Evolutionary conservation across 495 filamentous ascomycete species (phyloP).

Genomic region (Trichoderma parareesei): DNA sequence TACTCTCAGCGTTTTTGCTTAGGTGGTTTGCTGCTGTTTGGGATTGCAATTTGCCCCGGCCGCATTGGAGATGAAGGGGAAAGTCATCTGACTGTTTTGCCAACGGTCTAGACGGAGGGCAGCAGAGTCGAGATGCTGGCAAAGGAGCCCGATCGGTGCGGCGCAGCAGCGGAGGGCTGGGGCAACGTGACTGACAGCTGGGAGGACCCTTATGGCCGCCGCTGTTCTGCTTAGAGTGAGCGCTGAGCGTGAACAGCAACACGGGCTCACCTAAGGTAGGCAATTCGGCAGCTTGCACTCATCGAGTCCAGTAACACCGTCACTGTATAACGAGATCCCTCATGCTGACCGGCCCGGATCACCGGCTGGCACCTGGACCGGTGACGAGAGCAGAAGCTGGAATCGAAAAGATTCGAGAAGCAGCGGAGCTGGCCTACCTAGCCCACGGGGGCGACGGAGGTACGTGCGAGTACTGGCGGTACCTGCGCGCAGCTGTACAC

Average conservation of each 20-base stretch:
- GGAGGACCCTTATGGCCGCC: too few relatives aligned
- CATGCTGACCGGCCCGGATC: neutral
- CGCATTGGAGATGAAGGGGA: neutral
- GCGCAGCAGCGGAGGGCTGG: conserved; percentile 3
- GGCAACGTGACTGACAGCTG: neutral
- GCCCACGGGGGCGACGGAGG: neutral
- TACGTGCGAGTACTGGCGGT: neutral
- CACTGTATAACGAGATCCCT: too few relatives aligned
- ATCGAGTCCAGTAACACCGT: too few relatives aligned
- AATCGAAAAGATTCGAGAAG: conserved; percentile 4
- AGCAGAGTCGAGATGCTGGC: neutral
- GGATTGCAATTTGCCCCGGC: neutral
- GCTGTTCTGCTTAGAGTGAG: too few relatives aligned
- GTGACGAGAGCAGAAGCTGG: neutral
- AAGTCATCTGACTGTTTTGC: neutral
- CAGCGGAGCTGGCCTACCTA: neutral
- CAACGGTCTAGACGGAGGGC: conserved; percentile 4
- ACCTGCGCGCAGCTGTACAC: neutral
- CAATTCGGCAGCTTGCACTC: too few relatives aligned
- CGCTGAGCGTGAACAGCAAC: too few relatives aligned
- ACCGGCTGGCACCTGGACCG: neutral
- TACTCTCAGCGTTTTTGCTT: neutral
- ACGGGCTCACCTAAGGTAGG: too few relatives aligned
- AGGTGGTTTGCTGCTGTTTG: neutral
- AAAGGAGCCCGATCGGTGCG: neutral